Conservation (phyloP, 2,329 filamentous ascomycete species). For the Alternaria sp. region DNA sequence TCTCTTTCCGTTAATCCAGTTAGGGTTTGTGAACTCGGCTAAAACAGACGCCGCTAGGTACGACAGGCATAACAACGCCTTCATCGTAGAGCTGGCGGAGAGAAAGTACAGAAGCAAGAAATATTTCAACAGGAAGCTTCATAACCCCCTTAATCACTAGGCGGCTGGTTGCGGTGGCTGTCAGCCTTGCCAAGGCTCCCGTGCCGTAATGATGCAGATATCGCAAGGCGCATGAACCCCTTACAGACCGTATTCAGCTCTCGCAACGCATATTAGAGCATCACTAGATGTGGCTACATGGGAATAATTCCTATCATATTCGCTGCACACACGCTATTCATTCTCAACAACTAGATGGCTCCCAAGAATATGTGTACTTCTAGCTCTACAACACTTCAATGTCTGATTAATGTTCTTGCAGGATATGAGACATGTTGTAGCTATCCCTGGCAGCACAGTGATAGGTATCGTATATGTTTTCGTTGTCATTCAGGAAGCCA, state of each 20-base stretch:
- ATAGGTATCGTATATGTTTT: no score
- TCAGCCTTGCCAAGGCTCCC: neutral
- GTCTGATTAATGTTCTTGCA: no score
- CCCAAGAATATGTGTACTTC: no score
- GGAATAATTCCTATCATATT: no score
- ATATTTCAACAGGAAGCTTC: neutral
- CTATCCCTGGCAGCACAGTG: no score
- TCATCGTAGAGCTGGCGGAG: neutral
- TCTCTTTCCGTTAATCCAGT: neutral
- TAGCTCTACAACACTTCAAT: no score
- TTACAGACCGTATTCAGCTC: neutral
- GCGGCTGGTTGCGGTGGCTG: neutral
- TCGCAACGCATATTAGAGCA: no score
- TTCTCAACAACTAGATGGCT: no score
- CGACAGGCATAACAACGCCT: neutral
- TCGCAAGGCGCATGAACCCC: neutral
- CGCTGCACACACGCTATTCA: no score
- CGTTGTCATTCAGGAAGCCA: no score
- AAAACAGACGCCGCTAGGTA: neutral
- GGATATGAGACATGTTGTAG: no score
- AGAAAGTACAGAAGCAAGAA: neutral
- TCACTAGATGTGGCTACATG: no score
- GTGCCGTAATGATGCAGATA: neutral
- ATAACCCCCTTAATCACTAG: neutral
- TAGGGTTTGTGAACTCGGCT: neutral